Percentiles rank a stretch among this genome's conserved stretches.
phyloP scores from a whole-genome alignment of 106 monocot species.

The Acorus gramineus region DNA sequence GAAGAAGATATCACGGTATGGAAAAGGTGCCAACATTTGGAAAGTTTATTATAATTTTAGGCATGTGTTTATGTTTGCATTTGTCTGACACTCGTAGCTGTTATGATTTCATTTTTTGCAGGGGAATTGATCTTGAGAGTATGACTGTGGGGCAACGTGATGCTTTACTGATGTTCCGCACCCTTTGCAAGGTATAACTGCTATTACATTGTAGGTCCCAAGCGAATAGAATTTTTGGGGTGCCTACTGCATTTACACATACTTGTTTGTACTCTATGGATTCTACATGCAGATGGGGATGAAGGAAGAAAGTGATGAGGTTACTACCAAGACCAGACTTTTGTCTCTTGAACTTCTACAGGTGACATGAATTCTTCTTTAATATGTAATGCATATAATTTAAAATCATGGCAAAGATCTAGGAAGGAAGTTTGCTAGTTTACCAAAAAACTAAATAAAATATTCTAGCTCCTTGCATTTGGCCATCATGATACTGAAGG shows the following conservation, averaged over 20 bases:
- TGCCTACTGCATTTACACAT: background rate
- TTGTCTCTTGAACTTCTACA: slow-evolving; percentile 94
- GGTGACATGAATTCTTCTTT: slow-evolving; percentile 22
- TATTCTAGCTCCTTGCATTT: no score
- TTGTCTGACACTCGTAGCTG: background rate
- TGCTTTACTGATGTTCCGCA: slow-evolving; percentile 85
- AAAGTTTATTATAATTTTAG: background rate
- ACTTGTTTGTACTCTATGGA: background rate
- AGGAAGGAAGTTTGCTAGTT: no score
- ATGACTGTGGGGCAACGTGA: slow-evolving; percentile 83
- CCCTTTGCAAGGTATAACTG: slow-evolving; percentile 82
- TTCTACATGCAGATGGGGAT: slow-evolving; percentile 72
- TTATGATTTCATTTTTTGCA: slow-evolving; percentile 21
- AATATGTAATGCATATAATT: slow-evolving; percentile 2
- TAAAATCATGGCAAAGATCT: background rate
- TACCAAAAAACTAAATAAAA: no score
- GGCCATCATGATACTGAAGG: no score
- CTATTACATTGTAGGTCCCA: no score
- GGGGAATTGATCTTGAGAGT: slow-evolving; percentile 89
- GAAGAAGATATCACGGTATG: slow-evolving; percentile 63
- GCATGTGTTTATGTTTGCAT: background rate
- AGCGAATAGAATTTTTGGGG: no score
- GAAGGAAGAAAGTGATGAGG: slow-evolving; percentile 94
- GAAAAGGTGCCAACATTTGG: slow-evolving; percentile 7
- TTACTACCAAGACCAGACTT: slow-evolving; percentile 80